Evolutionary conservation across 352 stramenopile genomes (phyloP).

Genomic region (Pseudoperonospora humuli): DNA sequence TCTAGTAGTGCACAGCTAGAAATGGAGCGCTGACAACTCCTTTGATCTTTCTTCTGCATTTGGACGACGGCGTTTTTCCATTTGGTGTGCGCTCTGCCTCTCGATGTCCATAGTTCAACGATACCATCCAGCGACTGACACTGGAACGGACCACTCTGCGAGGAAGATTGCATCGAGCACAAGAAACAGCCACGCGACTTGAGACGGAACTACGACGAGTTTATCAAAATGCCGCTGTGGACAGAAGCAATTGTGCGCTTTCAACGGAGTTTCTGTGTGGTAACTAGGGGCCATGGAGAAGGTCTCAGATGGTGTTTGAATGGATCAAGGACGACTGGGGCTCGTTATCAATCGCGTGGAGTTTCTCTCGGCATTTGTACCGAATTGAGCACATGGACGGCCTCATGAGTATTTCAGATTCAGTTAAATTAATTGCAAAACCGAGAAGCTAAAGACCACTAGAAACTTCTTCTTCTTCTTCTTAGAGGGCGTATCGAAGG

Average conservation of each 20-base stretch:
- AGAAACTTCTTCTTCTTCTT: too few species aligned
- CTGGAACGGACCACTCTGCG: conserved; percentile 37
- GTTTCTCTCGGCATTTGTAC: too few species aligned
- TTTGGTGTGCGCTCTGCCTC: conserved; percentile 2
- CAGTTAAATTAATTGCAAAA: too few species aligned
- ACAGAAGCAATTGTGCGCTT: conserved; percentile 29
- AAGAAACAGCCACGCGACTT: conserved; percentile 46
- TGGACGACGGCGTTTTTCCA: conserved; percentile 19
- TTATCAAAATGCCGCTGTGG: conserved; percentile 34
- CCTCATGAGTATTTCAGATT: too few species aligned
- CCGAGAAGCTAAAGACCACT: too few species aligned
- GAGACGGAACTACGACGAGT: conserved; percentile 53
- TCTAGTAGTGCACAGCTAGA: conserved; percentile 30
- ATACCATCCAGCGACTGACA: conserved; percentile 48
- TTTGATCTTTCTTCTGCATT: conserved; percentile 26
- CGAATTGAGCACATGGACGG: too few species aligned
- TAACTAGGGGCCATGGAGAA: conserved; percentile 38
- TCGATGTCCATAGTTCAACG: conserved; percentile 27
- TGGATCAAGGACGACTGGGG: too few species aligned
- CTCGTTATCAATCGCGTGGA: too few species aligned
- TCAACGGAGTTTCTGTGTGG: conserved; percentile 62
- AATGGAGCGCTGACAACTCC: conserved; percentile 32
- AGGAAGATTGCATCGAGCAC: conserved; percentile 37
- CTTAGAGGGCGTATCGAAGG: conserved; percentile 48
- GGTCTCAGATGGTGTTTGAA: background rate